Base-by-base conservation (phyloP, 179 eudicot species). In the Patellifolia procumbens region DNA sequence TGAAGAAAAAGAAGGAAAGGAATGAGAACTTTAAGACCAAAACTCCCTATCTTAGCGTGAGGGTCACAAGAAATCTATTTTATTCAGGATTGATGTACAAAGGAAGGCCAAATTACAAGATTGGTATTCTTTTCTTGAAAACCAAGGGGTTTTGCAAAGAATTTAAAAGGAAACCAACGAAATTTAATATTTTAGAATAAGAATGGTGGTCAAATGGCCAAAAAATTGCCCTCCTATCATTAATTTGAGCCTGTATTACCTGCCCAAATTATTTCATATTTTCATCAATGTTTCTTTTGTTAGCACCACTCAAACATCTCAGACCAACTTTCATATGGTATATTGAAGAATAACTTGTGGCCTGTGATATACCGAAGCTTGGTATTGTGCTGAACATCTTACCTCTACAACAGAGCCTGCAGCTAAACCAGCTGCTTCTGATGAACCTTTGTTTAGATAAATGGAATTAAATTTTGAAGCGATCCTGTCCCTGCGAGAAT, bases 361-460 rank as follows among this genome's bases (percentile, higher is more conserved):
- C n/a, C n/a, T n/a, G n/a, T n/a, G n/a, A n/a, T n/a, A n/a, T 64
- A 20, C 52, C 45, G 37, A 46, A 74, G 55, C 72, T 45, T 31
- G 45, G 70, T 13, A 29, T 48, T 12, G 28, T 52, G 48, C 77
- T 64, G 72, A 68, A 17, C 22, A 7, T 28, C 31, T 73, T 83
- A 91, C 99, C 98, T 96, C 91, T 16, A 89, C 43, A 29, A 96
- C 94, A 62, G 92, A 93, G 71, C 99, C 99, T 51, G 99, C 98
- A 70, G 99, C 96, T 81, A 96, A 88, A 81, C 79, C 88, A 74
- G 99, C 96, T 85, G 98, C 91, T 87, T 91, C 91, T 4, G 99
- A 89, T 74, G 99, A 91, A 74, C 96, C 91, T 82, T 90, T 86
- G 82, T 91, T 96, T 68, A 96, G 85, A 83, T 96, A 93, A 71